A percentile compares a stretch with the other conserved stretches of the same genome.
Evolutionary conservation across 345 rosid species (phyloP).

Genomic region (Noccaea bulbosa): DNA sequence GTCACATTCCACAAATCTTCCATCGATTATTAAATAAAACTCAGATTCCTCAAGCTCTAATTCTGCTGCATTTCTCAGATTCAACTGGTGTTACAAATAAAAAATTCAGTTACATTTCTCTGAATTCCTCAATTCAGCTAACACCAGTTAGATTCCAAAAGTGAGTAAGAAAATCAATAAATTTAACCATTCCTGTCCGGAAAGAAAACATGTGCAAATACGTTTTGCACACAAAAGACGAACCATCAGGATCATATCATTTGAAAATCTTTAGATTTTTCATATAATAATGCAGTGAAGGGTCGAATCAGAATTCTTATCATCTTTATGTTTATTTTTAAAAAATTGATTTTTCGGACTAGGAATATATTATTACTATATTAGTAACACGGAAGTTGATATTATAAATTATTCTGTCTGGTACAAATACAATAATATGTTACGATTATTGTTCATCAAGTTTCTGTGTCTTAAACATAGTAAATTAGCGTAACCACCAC

Average conservation of each 20-base stretch:
- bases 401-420: slow-evolving; percentile 14
- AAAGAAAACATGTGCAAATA: not conserved
- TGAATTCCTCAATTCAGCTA: too few species aligned
- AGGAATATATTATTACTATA: not conserved
- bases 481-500: slow-evolving; percentile 17
- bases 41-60: too few species aligned
- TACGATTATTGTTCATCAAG: not conserved
- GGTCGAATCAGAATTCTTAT: slow-evolving; percentile 1
- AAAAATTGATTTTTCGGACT: not conserved
- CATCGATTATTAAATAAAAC: too few species aligned
- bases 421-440: not conserved
- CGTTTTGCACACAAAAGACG: not conserved
- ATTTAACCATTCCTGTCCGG: not conserved
- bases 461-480: too few species aligned
- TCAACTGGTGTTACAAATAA: too few species aligned
- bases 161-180: not conserved
- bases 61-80: too few species aligned
- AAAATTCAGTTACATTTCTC: too few species aligned
- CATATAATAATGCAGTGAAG: slow-evolving; percentile 12
- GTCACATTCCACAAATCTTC: too few species aligned
- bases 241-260: not conserved
- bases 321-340: not conserved
- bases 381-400: not conserved
- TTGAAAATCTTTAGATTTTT: not conserved
- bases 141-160: too few species aligned